phyloP scores from a whole-genome alignment of 2,329 filamentous ascomycete species.

The Gliomastix tumulicola region DNA sequence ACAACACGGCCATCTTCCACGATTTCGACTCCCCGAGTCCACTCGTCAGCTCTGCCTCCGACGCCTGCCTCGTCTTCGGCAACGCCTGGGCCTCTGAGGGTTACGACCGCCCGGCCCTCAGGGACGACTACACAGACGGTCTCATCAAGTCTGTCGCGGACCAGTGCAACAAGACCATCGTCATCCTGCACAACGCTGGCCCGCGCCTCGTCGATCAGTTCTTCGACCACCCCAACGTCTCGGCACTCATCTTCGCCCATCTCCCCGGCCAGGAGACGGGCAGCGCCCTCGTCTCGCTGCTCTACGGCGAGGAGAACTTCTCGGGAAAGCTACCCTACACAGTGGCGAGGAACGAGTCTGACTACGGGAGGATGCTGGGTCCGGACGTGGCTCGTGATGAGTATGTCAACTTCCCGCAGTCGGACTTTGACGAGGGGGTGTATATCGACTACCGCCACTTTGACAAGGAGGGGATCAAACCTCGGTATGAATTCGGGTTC shows the following conservation, averaged over 20 bases:
- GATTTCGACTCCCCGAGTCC: slow-evolving; percentile 46
- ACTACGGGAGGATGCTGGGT: slow-evolving; percentile 41
- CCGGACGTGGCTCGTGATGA: slow-evolving; percentile 18
- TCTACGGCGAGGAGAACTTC: slow-evolving; percentile 50
- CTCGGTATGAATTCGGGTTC: slow-evolving; percentile 49
- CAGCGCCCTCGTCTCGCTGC: slow-evolving; percentile 42
- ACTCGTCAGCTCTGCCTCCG: slow-evolving; percentile 37
- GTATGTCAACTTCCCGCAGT: slow-evolving; percentile 43
- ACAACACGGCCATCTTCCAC: slow-evolving; percentile 52
- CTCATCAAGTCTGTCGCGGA: slow-evolving; percentile 51
- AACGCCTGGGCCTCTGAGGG: slow-evolving; percentile 70
- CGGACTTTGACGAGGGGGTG: slow-evolving; percentile 43
- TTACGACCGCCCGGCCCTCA: slow-evolving; percentile 52
- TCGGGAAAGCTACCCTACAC: slow-evolving; percentile 58
- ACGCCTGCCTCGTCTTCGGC: slow-evolving; percentile 63
- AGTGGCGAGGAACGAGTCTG: slow-evolving; percentile 45
- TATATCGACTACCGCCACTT: slow-evolving; percentile 50
- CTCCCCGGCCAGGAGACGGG: slow-evolving; percentile 60
- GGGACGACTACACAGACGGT: slow-evolving; percentile 58
- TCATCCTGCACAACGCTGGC: slow-evolving; percentile 59
- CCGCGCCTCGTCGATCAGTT: slow-evolving; percentile 53
- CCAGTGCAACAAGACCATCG: slow-evolving; percentile 55
- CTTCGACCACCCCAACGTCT: slow-evolving; percentile 57
- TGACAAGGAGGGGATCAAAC: slow-evolving; percentile 36
- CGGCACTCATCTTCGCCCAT: slow-evolving; percentile 56